Base-by-base conservation (phyloP, 768 basidiomycete genomes). In the Cyathus striatus region DNA sequence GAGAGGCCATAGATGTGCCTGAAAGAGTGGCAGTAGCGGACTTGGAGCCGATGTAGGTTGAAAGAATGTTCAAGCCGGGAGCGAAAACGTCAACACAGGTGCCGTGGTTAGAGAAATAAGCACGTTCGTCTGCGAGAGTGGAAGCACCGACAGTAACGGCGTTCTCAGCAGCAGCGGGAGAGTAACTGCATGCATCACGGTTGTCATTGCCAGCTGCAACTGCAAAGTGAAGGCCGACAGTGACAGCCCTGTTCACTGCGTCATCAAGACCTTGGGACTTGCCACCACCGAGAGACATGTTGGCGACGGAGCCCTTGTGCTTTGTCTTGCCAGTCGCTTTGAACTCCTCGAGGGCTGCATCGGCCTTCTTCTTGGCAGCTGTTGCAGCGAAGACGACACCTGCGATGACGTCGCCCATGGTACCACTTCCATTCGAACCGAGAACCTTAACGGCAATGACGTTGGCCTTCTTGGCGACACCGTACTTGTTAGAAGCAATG, bases 281-380 rank as follows among this genome's bases (percentile, higher is more conserved):
- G 46, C 91, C 90, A 55, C 96, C 96, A 49, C 96, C 96, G 41
- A 99, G 84, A 61, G 85, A 88, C 96, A 99, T 96, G 75, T 95
- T 95, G 39, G 86, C 90, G 41, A 94, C 92, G 14, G 91, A 92
- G 18, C 96, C 96, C 71, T 92, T 94, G 76, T 95, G 89, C 34
- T 66, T 67, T 42, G 85, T 86, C 67, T 77, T 83, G 42, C 90
- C 87, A 16, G 89, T 91, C 23, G 75, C 72, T 41, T 69, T 75
- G 48, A 76, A 59, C 60, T 94, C 90, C 9, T 75, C 74, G 6
- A 65, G 69, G 14, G 90, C 86, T 13, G 72, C 72, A n/a, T 54
- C 57, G 0, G 76, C 76, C 59, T 84, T 89, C 20, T 59, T 51
- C 30, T 62, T 58, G 5, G 88, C 79, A 14, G 63, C 43, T 13